These are phyloP conservation scores for Collybia nuda DNA, from an alignment of 768 basidiomycete species.

Conservation along the genomic window DNA sequence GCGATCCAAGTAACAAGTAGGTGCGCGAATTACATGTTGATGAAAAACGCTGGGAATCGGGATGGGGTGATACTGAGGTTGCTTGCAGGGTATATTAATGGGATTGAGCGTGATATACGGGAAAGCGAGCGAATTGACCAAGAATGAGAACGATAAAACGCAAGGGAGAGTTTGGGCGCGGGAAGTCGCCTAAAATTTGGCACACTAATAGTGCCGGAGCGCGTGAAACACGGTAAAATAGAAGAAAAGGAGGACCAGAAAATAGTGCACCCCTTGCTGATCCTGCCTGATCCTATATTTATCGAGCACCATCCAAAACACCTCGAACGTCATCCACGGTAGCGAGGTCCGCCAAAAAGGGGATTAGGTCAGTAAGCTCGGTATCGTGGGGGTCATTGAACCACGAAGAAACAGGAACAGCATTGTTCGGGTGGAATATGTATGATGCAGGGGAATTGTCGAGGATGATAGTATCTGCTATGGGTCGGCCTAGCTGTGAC, in stretches of 20 bases:
- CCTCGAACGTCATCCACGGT: slow-evolving; percentile 89
- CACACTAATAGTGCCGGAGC: too few relatives aligned
- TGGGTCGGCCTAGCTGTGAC: slow-evolving; percentile 94
- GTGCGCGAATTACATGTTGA: slow-evolving; percentile 3
- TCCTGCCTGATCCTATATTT: not conserved
- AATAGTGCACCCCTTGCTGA: not conserved
- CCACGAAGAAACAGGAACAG: slow-evolving; percentile 98
- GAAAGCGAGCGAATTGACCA: slow-evolving; percentile 16
- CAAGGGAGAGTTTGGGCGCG: not conserved
- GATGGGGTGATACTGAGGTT: slow-evolving; percentile 17
- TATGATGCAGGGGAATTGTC: slow-evolving; percentile 99
- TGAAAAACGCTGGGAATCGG: slow-evolving; percentile 6
- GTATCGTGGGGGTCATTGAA: slow-evolving; percentile 99
- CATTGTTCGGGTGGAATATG: slow-evolving; percentile 99
- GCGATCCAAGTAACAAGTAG: not conserved
- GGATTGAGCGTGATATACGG: slow-evolving; percentile 18
- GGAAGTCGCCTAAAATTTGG: too few relatives aligned
- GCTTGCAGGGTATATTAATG: slow-evolving; percentile 26
- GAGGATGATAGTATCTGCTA: slow-evolving; percentile 93
- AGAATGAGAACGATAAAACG: slow-evolving; percentile 10
- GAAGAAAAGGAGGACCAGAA: not conserved
- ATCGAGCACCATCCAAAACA: slow-evolving; percentile 84
- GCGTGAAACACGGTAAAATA: too few relatives aligned
- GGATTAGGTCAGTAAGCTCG: slow-evolving; percentile 92
- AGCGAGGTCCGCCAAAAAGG: slow-evolving; percentile 88